phyloP scores from a whole-genome alignment of 345 rosid species.

The Eucalyptus pauciflora region DNA sequence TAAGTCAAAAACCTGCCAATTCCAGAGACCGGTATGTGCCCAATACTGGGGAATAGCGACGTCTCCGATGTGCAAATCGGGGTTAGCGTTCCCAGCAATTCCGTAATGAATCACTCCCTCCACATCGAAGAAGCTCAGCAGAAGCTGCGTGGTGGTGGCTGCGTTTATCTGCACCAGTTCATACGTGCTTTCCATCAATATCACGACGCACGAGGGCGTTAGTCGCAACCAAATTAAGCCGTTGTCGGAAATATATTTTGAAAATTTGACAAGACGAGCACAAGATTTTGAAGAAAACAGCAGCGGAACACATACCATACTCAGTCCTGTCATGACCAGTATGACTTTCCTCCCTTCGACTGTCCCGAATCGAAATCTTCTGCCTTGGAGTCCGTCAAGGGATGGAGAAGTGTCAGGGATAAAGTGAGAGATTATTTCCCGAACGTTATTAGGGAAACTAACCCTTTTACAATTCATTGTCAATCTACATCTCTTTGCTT shows the following conservation, averaged over 20 bases:
- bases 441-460: neutral
- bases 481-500: neutral
- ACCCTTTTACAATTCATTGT: neutral
- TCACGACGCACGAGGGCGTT: neutral
- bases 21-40: neutral
- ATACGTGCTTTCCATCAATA: neutral
- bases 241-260: neutral
- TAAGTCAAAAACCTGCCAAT: neutral
- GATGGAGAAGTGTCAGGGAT: neutral
- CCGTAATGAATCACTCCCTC: conserved; percentile 10
- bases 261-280: neutral
- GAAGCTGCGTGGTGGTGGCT: conserved; percentile 4
- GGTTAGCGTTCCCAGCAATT: conserved; percentile 13
- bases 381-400: neutral
- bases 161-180: conserved; percentile 5
- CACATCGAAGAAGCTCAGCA: conserved; percentile 1
- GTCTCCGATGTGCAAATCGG: neutral
- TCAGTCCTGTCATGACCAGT: conserved; percentile 10
- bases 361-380: conserved; percentile 5
- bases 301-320: neutral
- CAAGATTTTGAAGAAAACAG: no score
- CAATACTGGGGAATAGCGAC: neutral
- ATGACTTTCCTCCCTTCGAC: neutral
- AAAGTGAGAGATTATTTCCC: neutral
- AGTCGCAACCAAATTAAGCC: neutral